These are phyloP conservation scores for Ogataea allantospora DNA, from an alignment of 805 yeast species.

Conservation along the genomic window DNA sequence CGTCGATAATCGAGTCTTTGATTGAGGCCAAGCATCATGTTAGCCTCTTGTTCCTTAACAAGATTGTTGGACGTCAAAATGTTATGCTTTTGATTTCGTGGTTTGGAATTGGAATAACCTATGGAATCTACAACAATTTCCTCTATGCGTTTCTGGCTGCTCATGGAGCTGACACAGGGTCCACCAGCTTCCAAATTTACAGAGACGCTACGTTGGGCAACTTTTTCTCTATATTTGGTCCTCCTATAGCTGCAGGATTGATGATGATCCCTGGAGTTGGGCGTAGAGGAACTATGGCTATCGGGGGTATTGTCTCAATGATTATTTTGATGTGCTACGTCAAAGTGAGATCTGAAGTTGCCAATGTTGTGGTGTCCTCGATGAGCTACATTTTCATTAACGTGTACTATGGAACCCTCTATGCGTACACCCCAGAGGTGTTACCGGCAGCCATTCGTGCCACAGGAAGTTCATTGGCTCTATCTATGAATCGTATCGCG, in stretches of 20 bases:
- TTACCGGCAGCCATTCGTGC: conserved; percentile 48
- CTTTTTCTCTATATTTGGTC: conserved; percentile 43
- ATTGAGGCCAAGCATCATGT: conserved; percentile 35
- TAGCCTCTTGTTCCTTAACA: conserved; percentile 42
- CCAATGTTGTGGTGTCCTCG: conserved; percentile 45
- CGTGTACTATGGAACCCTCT: conserved; percentile 52
- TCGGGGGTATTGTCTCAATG: conserved; percentile 50
- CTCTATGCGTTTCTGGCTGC: conserved; percentile 45
- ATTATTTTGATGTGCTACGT: conserved; percentile 56
- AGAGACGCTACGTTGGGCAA: conserved; percentile 44
- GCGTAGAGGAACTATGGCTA: conserved; percentile 48
- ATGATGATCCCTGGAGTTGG: conserved; percentile 36
- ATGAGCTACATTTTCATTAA: conserved; percentile 42
- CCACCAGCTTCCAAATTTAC: conserved; percentile 36
- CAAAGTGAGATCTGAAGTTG: conserved; percentile 49
- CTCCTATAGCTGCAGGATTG: conserved; percentile 43
- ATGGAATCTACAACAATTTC: conserved; percentile 49
- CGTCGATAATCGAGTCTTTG: conserved; percentile 12
- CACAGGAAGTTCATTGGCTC: conserved; percentile 54
- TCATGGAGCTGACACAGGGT: conserved; percentile 44
- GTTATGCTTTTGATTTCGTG: conserved; percentile 36
- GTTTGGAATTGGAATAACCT: conserved; percentile 52
- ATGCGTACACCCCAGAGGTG: conserved; percentile 61
- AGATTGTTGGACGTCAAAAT: conserved; percentile 12
- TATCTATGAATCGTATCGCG: conserved; percentile 46